Conservation (phyloP, 2,329 filamentous ascomycete genomes). For the Simplicillium sp. region DNA sequence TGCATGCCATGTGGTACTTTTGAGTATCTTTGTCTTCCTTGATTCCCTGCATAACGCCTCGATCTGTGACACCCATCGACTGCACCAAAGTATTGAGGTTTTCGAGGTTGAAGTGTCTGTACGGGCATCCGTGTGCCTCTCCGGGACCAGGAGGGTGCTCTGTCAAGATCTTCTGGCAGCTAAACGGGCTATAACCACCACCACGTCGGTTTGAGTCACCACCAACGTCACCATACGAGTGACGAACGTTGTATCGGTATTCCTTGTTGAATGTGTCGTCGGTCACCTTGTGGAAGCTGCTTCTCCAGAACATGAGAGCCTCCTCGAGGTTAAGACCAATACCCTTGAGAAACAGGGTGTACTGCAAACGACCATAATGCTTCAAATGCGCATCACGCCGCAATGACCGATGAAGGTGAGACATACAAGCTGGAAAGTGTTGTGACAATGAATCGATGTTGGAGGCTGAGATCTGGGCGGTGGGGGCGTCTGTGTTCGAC, state of each 20-base stretch:
- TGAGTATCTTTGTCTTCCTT: slow-evolving; percentile 82
- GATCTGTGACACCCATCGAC: slow-evolving; percentile 68
- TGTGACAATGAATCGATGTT: slow-evolving; percentile 72
- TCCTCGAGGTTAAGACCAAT: slow-evolving; percentile 90
- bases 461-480: slow-evolving; percentile 64
- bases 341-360: slow-evolving; percentile 92
- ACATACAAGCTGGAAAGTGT: slow-evolving; percentile 91
- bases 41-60: slow-evolving; percentile 68
- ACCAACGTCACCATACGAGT: slow-evolving; percentile 89
- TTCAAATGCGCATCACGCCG: slow-evolving; percentile 86
- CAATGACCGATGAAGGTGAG: slow-evolving; percentile 75
- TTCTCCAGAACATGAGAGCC: slow-evolving; percentile 84
- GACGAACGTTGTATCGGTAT: slow-evolving; percentile 94
- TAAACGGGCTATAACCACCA: slow-evolving; percentile 81
- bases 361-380: slow-evolving; percentile 87
- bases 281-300: slow-evolving; percentile 73
- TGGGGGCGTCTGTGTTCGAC: slow-evolving; percentile 50
- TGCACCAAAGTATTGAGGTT: slow-evolving; percentile 74
- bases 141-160: slow-evolving; percentile 81
- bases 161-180: slow-evolving; percentile 88
- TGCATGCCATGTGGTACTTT: slow-evolving; percentile 92
- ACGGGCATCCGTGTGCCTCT: slow-evolving; percentile 92
- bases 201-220: slow-evolving; percentile 82
- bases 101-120: slow-evolving; percentile 82
- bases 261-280: slow-evolving; percentile 97